Conservation (phyloP, 192 early-diverging fungal genomes). For the Physocladia obscura region DNA sequence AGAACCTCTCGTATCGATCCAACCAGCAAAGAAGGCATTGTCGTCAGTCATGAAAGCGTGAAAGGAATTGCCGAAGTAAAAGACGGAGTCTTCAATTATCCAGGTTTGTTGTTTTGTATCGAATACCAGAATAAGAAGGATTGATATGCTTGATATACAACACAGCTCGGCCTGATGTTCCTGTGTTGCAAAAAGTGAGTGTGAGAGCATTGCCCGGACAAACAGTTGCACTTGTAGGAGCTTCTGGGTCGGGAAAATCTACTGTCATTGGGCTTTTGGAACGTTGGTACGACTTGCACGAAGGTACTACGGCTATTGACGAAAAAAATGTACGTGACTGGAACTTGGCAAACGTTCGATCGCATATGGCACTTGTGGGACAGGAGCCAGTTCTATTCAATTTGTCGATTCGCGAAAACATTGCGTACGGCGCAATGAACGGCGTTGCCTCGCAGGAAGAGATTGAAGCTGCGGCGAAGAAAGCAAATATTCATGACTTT, state of each 20-base stretch:
- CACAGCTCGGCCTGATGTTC: slow-evolving; percentile 47
- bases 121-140: slow-evolving; percentile 44
- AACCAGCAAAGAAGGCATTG: slow-evolving; percentile 20
- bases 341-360: slow-evolving; percentile 68
- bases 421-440: slow-evolving; percentile 56
- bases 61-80: slow-evolving; percentile 60
- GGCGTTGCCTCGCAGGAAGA: slow-evolving; percentile 61
- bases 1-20: slow-evolving; percentile 70
- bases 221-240: slow-evolving; percentile 84
- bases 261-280: slow-evolving; percentile 51
- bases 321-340: slow-evolving; percentile 58
- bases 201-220: slow-evolving; percentile 61
- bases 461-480: slow-evolving; percentile 66
- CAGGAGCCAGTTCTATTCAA: slow-evolving; percentile 93
- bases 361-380: slow-evolving; percentile 79
- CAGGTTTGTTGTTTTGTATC: slow-evolving; percentile 59
- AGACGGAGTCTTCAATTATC: slow-evolving; percentile 71
- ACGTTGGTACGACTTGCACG: slow-evolving; percentile 75
- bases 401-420: slow-evolving; percentile 85
- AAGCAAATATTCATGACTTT: slow-evolving; percentile 74
- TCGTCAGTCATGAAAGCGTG: slow-evolving; percentile 27
- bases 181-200: slow-evolving; percentile 55
- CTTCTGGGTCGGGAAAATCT: slow-evolving; percentile 81
- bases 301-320: slow-evolving; percentile 66
- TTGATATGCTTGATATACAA: too few relatives aligned